Base-by-base conservation (phyloP, 106 monocot genomes). In the Amphibolis antarctica region DNA sequence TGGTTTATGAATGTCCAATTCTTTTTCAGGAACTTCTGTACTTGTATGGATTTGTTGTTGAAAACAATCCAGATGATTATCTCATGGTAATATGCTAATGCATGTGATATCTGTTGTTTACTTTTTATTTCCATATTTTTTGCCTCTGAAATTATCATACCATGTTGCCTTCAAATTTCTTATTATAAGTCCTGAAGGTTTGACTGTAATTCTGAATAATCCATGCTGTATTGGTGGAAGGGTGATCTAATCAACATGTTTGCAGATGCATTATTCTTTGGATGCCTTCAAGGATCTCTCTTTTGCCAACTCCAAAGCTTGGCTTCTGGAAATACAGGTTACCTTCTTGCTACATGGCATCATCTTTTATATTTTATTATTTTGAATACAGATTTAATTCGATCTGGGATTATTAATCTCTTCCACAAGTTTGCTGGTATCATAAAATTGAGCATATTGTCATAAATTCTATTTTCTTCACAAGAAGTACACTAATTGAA, bases 201-300 rank as follows among this genome's bases (percentile, higher is more conserved):
- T 4, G 7, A 36, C 36, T 36, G 4, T 36, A 36, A 36, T 36
- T 36, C 7, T 49, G 13, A n/a, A 49, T 2, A 49, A 13, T n/a
- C 25, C 3, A 14, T 56, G 56, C 56, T 56, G 60, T 42, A 20
- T 60, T 42, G 19, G 15, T 42, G 31, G 21, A 60, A 36, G 60
- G 29, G 21, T 60, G 43, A 42, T 21, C 42, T 22, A 55, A 55
- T 1, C 25, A 55, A 24, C 4, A 26, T 55, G 4, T 28, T 4
- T 78, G 59, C 69, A 94, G 94, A 74, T 96, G 64, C 80, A 90
- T 67, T 96, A 90, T 78, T 90, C 96, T 22, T 46, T 82, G n/a
- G 96, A 90, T 64, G 84, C 86, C 26, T 74, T 96, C 64, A 61
- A 82, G 64, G 69, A 64, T 51, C 55, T 69, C 23, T 71, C 83